Conservation (phyloP, 2,329 filamentous ascomycete species). For the Simplicillium sp. region DNA sequence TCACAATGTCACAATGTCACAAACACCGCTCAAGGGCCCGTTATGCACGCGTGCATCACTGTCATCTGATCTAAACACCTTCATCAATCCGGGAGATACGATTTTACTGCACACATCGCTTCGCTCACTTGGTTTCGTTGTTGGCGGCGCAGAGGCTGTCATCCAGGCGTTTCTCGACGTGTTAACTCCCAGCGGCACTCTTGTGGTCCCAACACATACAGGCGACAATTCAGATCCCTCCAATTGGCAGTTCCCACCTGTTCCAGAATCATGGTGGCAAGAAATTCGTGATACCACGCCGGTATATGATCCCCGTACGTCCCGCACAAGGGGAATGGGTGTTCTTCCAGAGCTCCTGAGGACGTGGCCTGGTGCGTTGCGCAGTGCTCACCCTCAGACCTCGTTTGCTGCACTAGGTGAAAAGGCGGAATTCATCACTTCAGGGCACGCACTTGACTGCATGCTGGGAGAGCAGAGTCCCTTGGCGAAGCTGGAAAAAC, state of each 20-base stretch:
- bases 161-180: conserved; percentile 5
- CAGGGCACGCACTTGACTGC: conserved; percentile 2
- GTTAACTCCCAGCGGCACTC: conserved; percentile 6
- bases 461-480: conserved; percentile 3
- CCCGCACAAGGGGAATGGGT: conserved; percentile 6
- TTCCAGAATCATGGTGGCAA: conserved; percentile 9
- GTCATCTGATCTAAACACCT: too few relatives aligned
- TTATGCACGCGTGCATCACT: too few relatives aligned
- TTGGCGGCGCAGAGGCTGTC: conserved; percentile 8
- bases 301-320: conserved; percentile 5
- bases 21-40: too few relatives aligned
- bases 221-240: conserved; percentile 9
- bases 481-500: conserved; percentile 3
- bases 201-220: conserved; percentile 10
- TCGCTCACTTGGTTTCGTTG: conserved; percentile 5
- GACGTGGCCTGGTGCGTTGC: conserved; percentile 8
- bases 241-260: conserved; percentile 8
- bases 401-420: conserved; percentile 8
- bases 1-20: too few relatives aligned
- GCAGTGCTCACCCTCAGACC: conserved; percentile 12
- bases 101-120: conserved; percentile 8
- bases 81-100: conserved; percentile 3
- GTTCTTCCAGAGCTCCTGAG: conserved; percentile 7
- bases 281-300: conserved; percentile 9
- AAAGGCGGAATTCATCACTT: conserved; percentile 1